A percentile compares a stretch with the other conserved stretches of the same genome.
Conservation (phyloP, 352 stramenopile genomes). For the Globisporangium nunn region DNA sequence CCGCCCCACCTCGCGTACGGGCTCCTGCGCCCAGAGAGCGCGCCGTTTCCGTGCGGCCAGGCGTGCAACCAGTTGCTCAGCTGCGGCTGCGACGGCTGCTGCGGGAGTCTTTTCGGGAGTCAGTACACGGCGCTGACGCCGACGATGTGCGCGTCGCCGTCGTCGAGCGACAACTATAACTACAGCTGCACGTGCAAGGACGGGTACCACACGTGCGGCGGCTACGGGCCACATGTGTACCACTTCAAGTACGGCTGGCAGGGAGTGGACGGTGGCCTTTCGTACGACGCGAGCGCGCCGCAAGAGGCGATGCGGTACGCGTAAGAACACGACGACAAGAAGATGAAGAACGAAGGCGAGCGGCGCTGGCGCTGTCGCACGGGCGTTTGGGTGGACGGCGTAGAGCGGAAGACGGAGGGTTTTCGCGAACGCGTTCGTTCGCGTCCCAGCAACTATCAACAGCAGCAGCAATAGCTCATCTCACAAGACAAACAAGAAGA, state of each 20-base stretch:
- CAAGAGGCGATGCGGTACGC: conserved; percentile 13
- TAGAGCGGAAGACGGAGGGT: no score
- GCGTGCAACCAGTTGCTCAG: conserved; percentile 14
- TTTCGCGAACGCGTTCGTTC: no score
- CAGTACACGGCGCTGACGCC: conserved; percentile 33
- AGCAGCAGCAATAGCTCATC: neutral
- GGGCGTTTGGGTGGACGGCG: no score
- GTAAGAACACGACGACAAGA: conserved; percentile 7
- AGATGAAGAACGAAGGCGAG: conserved; percentile 4
- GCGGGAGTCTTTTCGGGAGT: conserved; percentile 15
- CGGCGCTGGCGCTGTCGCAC: no score
- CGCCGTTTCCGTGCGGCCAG: conserved; percentile 35
- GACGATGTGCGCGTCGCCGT: conserved; percentile 30
- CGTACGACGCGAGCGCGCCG: conserved; percentile 14
- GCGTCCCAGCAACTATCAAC: no score
- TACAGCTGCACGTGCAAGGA: conserved; percentile 60
- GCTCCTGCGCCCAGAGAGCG: conserved; percentile 39
- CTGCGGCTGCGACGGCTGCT: conserved; percentile 17
- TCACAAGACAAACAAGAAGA: neutral
- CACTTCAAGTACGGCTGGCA: conserved; percentile 84
- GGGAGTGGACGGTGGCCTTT: conserved; percentile 33
- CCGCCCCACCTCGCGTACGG: conserved; percentile 55
- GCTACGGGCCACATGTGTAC: conserved; percentile 49
- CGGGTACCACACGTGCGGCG: conserved; percentile 42
- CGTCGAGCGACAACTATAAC: conserved; percentile 66